Evolutionary conservation across 192 early-diverging fungal genomes (phyloP), one percentile per base, ranked within the genome.

Genomic region (Thamnidium elegans): DNA sequence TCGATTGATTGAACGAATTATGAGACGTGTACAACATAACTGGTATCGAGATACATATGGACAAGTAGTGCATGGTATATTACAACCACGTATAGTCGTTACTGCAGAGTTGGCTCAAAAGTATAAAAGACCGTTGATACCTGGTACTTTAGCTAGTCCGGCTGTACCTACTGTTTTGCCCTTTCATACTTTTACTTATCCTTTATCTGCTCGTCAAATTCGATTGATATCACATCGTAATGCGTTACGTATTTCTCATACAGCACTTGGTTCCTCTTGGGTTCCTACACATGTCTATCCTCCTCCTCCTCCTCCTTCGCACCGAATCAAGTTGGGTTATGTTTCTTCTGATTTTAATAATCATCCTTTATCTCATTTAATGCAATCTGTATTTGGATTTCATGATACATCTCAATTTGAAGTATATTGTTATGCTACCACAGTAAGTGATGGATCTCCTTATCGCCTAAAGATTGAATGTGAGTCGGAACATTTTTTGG

Each of bases 101-200:
- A 61, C 44, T n/a, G 19, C 39, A 21, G 44, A 55, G 13, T 17
- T 26, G 4, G 1, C 45, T 17, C 54, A 58, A 50, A 66, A 58
- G 44, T 66, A 66, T 36, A 15, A 36, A 14, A 30, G 56, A 52
- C 67, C 67, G 9, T 23, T 55, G 34, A 42, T 69, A 26, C 60
- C 61, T 14, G 20, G 54, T 14, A 45, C 63, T n/a, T 68, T 86
- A 62, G 59, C 78, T 0, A 81, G 87, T 26, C 86, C 86, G 14
- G 72, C 77, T 1, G 86, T 94, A 8, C 92, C 93, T 0, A 96
- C 92, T 0, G 92, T 97, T 17, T 76, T 95, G 19, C 95, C 95
- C 14, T 97, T 95, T 79, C 93, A 95, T 73, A 95, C 94, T 0
- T 97, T 97, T 68, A 96, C 93, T 7, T 95, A 96, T 66, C 86